Evolutionary conservation across 108 stramenopile genomes (phyloP).

Genomic region (Craspedostauros australis): DNA sequence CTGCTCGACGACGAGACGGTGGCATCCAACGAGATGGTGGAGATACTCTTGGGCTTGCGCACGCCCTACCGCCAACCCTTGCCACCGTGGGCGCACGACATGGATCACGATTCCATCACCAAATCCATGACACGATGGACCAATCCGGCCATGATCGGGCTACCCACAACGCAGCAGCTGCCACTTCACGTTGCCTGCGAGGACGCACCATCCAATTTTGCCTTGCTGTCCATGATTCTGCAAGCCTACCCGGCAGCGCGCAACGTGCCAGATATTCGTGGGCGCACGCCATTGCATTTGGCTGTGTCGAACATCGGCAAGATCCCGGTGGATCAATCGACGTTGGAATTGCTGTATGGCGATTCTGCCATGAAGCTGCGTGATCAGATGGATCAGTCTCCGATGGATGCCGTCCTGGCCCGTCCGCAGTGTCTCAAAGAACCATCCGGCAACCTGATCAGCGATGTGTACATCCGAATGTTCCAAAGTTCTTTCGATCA

Average conservation of each 20-base stretch:
- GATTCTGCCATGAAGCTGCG: conserved; percentile 16
- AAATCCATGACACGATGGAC: background rate
- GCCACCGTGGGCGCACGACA: conserved; percentile 8
- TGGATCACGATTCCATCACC: conserved; percentile 8
- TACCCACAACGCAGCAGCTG: conserved; percentile 16
- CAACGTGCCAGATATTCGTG: conserved; percentile 29
- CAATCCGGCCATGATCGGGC: conserved; percentile 27
- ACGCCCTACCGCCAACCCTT: too few relatives aligned
- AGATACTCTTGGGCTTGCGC: conserved; percentile 28
- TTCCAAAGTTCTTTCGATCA: conserved; percentile 26
- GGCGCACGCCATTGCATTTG: conserved; percentile 44
- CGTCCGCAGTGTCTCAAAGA: conserved; percentile 7
- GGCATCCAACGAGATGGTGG: conserved; percentile 21
- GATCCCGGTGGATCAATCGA: conserved; percentile 15
- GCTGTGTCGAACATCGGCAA: conserved; percentile 24
- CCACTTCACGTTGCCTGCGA: conserved; percentile 48
- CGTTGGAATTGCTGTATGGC: conserved; percentile 22
- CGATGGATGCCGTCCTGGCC: conserved; percentile 31
- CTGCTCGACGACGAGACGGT: conserved; percentile 16
- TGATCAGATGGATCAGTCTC: conserved; percentile 24
- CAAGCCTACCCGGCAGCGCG: conserved; percentile 36
- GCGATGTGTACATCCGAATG: too few relatives aligned
- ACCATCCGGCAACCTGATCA: too few relatives aligned
- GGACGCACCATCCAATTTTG: conserved; percentile 18
- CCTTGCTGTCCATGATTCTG: conserved; percentile 16